These are phyloP conservation scores for Penicillium concentricum DNA, from an alignment of 2,329 filamentous ascomycete genomes.

Conservation along the genomic window DNA sequence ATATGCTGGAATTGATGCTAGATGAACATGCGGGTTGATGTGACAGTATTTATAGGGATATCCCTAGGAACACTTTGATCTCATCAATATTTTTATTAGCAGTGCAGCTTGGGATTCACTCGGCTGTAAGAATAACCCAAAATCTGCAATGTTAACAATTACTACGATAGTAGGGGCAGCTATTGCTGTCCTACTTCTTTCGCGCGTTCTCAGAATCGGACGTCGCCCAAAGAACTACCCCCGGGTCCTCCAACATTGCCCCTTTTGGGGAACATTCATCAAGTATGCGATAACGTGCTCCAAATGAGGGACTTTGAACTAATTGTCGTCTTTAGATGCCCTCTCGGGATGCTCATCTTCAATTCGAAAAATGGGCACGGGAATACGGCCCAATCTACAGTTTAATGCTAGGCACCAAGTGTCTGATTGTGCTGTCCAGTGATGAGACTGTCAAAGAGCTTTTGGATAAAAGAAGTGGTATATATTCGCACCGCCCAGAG, in stretches of 20 bases:
- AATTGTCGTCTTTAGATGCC: constrained; percentile 39
- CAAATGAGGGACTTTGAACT: neutral
- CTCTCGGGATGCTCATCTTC: constrained; percentile 41
- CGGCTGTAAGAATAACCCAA: neutral
- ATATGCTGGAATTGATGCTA: neutral
- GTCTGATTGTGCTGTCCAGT: constrained; percentile 49
- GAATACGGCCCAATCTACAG: constrained; percentile 55
- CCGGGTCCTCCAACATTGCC: constrained; percentile 55
- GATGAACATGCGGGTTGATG: neutral
- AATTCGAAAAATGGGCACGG: constrained; percentile 54
- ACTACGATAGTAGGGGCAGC: constrained; percentile 5
- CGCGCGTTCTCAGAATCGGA: constrained; percentile 23
- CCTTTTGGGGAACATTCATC: constrained; percentile 54
- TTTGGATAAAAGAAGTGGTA: constrained; percentile 50
- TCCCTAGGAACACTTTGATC: neutral
- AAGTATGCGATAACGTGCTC: constrained; percentile 1
- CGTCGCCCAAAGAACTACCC: constrained; percentile 35
- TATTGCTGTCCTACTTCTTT: constrained; percentile 11
- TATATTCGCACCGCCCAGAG: constrained; percentile 51
- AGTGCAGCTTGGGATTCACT: neutral
- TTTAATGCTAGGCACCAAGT: constrained; percentile 51
- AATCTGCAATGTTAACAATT: constrained; percentile 2
- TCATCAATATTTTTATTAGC: neutral
- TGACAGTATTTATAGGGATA: neutral
- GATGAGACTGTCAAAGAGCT: constrained; percentile 52